phyloP scores from a whole-genome alignment of 306 rosid genomes.

The Phaseolus lunatus region DNA sequence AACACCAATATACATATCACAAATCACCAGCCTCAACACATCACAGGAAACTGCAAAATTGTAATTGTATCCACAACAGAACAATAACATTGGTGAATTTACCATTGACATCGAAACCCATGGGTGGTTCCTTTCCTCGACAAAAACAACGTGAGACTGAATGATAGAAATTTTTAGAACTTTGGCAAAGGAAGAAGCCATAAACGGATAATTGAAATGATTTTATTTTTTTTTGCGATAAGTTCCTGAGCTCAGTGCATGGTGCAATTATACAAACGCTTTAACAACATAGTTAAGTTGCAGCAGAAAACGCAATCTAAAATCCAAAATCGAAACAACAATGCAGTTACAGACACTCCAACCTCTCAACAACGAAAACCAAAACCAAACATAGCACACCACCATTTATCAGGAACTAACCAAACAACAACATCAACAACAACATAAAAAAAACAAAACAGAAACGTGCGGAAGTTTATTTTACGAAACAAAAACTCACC shows the following conservation, averaged over 20 bases:
- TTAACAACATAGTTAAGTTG: slow-evolving; percentile 26
- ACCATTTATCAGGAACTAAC: slow-evolving; percentile 45
- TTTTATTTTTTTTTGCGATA: neutral
- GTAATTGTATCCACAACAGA: neutral
- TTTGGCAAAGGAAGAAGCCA: slow-evolving; percentile 32
- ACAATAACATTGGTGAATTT: slow-evolving; percentile 36
- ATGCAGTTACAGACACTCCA: slow-evolving; percentile 41
- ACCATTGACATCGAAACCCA: slow-evolving; percentile 50
- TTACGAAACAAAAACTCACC: slow-evolving; percentile 52
- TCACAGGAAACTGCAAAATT: neutral
- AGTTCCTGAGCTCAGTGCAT: neutral
- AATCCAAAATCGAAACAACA: neutral
- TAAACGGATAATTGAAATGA: slow-evolving; percentile 3
- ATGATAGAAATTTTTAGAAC: slow-evolving; percentile 27
- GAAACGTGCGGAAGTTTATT: slow-evolving; percentile 14
- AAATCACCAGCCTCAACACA: neutral
- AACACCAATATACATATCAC: neutral
- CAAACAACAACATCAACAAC: neutral
- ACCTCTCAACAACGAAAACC: slow-evolving; percentile 33
- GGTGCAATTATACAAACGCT: neutral
- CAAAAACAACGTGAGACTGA: slow-evolving; percentile 41
- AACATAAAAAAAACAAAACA: neutral
- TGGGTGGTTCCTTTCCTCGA: slow-evolving; percentile 27
- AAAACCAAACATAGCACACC: slow-evolving; percentile 25
- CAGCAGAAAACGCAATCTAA: slow-evolving; percentile 13